Percentiles rank a stretch among this genome's conserved stretches.
Evolutionary conservation across 2,329 filamentous ascomycete species (phyloP).

Genomic region (Lasiodiplodia sp.): DNA sequence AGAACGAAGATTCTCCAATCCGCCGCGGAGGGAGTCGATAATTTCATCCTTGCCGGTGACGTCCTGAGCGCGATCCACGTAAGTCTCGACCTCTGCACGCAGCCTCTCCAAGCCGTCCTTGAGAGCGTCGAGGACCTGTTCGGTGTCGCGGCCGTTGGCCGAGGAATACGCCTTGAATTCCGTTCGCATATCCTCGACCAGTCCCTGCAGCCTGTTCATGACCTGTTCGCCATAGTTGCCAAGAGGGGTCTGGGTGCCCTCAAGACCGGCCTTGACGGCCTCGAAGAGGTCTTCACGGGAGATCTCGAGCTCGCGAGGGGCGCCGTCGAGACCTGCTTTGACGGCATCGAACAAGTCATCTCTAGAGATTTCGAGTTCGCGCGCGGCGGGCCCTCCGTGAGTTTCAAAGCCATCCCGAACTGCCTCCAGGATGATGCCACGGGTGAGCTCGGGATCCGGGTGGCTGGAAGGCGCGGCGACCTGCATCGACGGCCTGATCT

Average conservation of each 20-base stretch:
- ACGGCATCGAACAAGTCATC: slow-evolving; percentile 65
- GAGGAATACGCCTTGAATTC: slow-evolving; percentile 81
- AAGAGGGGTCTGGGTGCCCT: slow-evolving; percentile 49
- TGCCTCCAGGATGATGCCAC: slow-evolving; percentile 64
- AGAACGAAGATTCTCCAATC: slow-evolving; percentile 69
- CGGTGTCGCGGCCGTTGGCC: slow-evolving; percentile 80
- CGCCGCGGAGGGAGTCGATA: slow-evolving; percentile 70
- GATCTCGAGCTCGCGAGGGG: slow-evolving; percentile 52
- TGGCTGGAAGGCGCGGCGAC: slow-evolving; percentile 47
- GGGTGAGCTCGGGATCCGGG: slow-evolving; percentile 56
- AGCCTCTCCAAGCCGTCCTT: slow-evolving; percentile 87
- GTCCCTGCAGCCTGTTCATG: slow-evolving; percentile 64
- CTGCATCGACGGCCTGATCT: slow-evolving; percentile 66
- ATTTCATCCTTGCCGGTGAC: slow-evolving; percentile 78
- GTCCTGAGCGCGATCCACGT: slow-evolving; percentile 76
- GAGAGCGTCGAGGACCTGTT: slow-evolving; percentile 86
- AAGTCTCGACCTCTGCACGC: slow-evolving; percentile 79
- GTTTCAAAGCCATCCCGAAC: slow-evolving; percentile 66
- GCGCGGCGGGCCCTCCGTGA: slow-evolving; percentile 48
- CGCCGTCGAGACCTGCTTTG: slow-evolving; percentile 41
- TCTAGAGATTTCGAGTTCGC: slow-evolving; percentile 55
- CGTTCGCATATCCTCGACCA: slow-evolving; percentile 67
- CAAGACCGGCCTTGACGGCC: slow-evolving; percentile 62
- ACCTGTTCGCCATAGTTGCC: slow-evolving; percentile 65
- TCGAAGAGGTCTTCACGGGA: slow-evolving; percentile 61